Evolutionary conservation across 257 asterid species (phyloP).

Genomic region (Perilla frutescens): DNA sequence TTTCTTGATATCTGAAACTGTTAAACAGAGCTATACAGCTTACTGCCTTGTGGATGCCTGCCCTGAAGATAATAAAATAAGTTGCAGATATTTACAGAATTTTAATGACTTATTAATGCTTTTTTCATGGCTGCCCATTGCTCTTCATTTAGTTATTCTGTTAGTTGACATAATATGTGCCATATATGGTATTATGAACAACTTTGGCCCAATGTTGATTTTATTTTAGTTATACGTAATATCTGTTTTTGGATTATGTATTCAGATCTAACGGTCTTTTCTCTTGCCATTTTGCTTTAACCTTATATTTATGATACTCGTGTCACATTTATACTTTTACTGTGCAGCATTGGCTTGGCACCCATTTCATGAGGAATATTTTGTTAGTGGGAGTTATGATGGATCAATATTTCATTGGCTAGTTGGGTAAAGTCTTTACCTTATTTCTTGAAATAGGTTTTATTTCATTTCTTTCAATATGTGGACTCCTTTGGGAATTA

Average conservation of each 20-base stretch:
- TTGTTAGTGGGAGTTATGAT: conserved; percentile 96
- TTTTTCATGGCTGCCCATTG: conserved; percentile 1
- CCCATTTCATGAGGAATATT: conserved; percentile 97
- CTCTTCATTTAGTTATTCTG: conserved; percentile 20
- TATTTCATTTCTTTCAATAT: conserved; percentile 20
- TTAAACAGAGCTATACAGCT: background rate
- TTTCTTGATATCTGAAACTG: conserved; percentile 2
- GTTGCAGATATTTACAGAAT: conserved; percentile 26
- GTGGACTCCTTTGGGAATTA: too few relatives aligned
- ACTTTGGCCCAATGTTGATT: background rate
- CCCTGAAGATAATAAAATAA: conserved; percentile 15
- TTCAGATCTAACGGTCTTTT: conserved; percentile 9
- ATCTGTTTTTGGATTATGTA: background rate
- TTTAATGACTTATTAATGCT: background rate
- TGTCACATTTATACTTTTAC: conserved; percentile 31
- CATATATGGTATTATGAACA: conserved; percentile 4
- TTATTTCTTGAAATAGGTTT: conserved; percentile 16
- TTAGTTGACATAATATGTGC: background rate
- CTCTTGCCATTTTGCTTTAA: conserved; percentile 13
- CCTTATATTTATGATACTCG: conserved; percentile 31
- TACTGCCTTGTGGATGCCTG: background rate
- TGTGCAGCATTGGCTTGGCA: conserved; percentile 95
- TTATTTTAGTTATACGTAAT: background rate
- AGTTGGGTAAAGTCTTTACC: conserved; percentile 71
- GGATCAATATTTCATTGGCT: conserved; percentile 99